Evolutionary conservation across 2,329 filamentous ascomycete genomes (phyloP).

Genomic region (Calycina marina): DNA sequence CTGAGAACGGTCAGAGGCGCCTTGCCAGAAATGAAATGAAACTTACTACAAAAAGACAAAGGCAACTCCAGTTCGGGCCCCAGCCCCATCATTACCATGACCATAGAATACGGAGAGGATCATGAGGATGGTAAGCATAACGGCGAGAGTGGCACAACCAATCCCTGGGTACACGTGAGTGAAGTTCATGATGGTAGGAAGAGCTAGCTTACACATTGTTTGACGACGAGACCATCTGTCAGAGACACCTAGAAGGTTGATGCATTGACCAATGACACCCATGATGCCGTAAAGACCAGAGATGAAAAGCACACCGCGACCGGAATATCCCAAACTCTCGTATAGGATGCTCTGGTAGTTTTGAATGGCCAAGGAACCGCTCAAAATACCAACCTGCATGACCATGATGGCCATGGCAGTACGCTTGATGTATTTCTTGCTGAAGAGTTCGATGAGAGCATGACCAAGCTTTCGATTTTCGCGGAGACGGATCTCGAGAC

Average conservation of each 20-base stretch:
- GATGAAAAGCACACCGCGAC: constrained; percentile 22
- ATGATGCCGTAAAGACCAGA: constrained; percentile 25
- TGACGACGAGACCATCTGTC: constrained; percentile 23
- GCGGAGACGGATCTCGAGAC: constrained; percentile 15
- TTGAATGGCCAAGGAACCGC: constrained; percentile 24
- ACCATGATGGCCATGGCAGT: constrained; percentile 23
- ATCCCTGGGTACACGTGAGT: constrained; percentile 11
- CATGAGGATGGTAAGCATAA: constrained; percentile 19
- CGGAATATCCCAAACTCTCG: constrained; percentile 22
- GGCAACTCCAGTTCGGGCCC: constrained; percentile 22
- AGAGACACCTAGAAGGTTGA: constrained; percentile 22
- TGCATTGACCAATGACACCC: constrained; percentile 24
- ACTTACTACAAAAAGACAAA: constrained; percentile 28
- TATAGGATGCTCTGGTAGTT: constrained; percentile 26
- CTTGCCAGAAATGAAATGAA: too few relatives aligned
- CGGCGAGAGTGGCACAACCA: constrained; percentile 14
- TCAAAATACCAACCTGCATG: constrained; percentile 23
- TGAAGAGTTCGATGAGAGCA: constrained; percentile 15
- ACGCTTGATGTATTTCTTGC: constrained; percentile 18
- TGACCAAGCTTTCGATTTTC: constrained; percentile 9
- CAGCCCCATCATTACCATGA: constrained; percentile 16
- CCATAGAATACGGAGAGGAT: constrained; percentile 13
- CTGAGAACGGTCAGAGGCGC: too few relatives aligned
- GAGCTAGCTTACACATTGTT: constrained; percentile 17
- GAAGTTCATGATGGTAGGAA: neutral